A percentile compares a stretch with the other conserved stretches of the same genome.
These are phyloP conservation scores for Acorus calamus DNA, from an alignment of 106 monocot genomes.

Conservation along the genomic window DNA sequence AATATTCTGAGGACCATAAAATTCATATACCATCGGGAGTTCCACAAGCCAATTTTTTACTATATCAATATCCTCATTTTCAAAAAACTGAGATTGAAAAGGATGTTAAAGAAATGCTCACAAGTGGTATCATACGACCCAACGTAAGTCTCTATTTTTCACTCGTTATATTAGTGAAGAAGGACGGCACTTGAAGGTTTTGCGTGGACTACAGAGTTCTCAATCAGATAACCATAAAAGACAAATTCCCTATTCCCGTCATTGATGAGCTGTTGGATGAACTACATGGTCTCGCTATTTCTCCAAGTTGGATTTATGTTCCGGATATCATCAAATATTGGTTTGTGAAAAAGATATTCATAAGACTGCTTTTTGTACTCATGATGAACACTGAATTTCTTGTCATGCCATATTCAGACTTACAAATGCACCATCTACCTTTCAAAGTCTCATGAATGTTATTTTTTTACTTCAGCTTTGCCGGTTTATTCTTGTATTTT, in stretches of 20 bases:
- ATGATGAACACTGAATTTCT: no score
- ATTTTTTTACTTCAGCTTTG: neutral
- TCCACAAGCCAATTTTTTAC: no score
- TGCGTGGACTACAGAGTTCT: conserved; percentile 1
- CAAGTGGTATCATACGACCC: neutral
- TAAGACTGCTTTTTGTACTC: neutral
- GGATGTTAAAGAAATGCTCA: neutral
- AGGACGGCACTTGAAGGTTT: neutral
- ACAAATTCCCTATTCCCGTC: neutral
- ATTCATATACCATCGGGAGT: no score
- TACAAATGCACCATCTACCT: neutral
- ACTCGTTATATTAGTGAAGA: neutral
- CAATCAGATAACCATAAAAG: neutral
- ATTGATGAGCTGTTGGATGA: neutral
- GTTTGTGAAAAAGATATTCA: neutral
- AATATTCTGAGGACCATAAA: no score
- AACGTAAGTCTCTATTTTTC: neutral
- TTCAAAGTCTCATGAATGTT: neutral
- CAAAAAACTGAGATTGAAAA: neutral
- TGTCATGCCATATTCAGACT: no score
- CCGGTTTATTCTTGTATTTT: neutral
- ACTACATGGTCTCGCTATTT: neutral
- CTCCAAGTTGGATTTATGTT: neutral
- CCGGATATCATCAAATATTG: neutral
- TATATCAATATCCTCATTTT: neutral